Evolutionary conservation across 1,284 basidiomycete species (phyloP).

Genomic region (Porogramme epimiltina): DNA sequence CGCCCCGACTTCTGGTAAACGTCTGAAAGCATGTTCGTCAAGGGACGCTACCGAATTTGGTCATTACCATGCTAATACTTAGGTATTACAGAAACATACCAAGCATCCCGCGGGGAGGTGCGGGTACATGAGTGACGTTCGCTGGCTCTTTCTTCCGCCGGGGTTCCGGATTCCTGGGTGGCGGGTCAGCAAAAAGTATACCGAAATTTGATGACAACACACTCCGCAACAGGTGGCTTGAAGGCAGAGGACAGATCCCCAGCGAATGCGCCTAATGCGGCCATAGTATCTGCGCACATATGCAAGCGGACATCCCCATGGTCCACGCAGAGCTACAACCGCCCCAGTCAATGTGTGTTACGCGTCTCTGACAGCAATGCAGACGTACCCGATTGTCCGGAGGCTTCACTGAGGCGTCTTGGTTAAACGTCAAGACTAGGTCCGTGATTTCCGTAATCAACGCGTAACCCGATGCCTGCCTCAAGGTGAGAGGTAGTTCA

Average conservation of each 20-base stretch:
- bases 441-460: slow-evolving; percentile 61
- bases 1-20: slow-evolving; percentile 71
- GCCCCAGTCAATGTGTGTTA: neutral
- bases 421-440: slow-evolving; percentile 45
- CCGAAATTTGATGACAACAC: slow-evolving; percentile 19
- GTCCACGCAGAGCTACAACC: slow-evolving; percentile 34
- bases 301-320: slow-evolving; percentile 53
- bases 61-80: neutral
- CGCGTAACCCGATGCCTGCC: slow-evolving; percentile 64
- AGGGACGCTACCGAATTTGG: slow-evolving; percentile 62
- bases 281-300: slow-evolving; percentile 70
- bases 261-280: slow-evolving; percentile 53
- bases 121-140: slow-evolving; percentile 33
- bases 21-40: slow-evolving; percentile 83
- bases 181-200: neutral
- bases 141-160: slow-evolving; percentile 36
- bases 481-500: slow-evolving; percentile 9
- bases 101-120: slow-evolving; percentile 14
- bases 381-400: slow-evolving; percentile 43
- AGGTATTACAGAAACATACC: slow-evolving; percentile 15
- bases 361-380: neutral
- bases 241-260: slow-evolving; percentile 47
- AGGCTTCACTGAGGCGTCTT: slow-evolving; percentile 29
- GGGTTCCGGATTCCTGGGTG: slow-evolving; percentile 8
- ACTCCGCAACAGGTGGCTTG: slow-evolving; percentile 41